Evolutionary conservation across 169 alveolate genomes (phyloP), one percentile per base, ranked within the genome.

Genomic region (Sarcocystis neurona): DNA sequence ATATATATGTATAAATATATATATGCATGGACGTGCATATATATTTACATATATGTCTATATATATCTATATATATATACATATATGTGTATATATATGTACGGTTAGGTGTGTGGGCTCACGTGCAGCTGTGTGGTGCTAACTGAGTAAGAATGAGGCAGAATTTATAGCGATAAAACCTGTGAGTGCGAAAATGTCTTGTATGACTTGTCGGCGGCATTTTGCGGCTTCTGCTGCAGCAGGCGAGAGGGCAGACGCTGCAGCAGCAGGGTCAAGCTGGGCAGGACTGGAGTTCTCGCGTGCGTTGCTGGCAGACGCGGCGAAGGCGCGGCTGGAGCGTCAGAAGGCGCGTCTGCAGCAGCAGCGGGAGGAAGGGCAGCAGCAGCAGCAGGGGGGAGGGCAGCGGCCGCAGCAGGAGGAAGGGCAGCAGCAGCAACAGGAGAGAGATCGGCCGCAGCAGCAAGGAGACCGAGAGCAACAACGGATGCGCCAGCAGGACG

Each of bases 301-400:
- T 10, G 82, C 82, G 47, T 39, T 72, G 23, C 53, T 72, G 30
- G 82, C 82, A 15, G 82, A 72, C 27, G 82, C 82, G 23, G 82
- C 82, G 32, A 72, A 20, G 32, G 82, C 82, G 27, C 82, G 82
- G 2, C 1, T 41, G 34, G 82, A 72, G 34, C 23, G 82, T 0
- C 75, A 63, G 43, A 63, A 63, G 43, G 75, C 46, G 32, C 10
- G 75, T 37, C 32, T 6, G 32, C 27, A 18, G 10, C 75, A n/a
- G 12, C 44, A 63, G 75, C 27, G 15, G 15, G 32, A 3, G 12
- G 18, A n/a, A 27, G 15, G 34, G 5, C 30, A 23, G 72, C 6
- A 27, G 72, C 60, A 23, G 72, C 77, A 66, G 27, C 12, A 15
- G 47, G 27, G 37, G 27, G 6, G 79, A 32, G 27, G 5, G 53